phyloP scores from a whole-genome alignment of 208 protist genomes.

The Phytomonas francai region DNA sequence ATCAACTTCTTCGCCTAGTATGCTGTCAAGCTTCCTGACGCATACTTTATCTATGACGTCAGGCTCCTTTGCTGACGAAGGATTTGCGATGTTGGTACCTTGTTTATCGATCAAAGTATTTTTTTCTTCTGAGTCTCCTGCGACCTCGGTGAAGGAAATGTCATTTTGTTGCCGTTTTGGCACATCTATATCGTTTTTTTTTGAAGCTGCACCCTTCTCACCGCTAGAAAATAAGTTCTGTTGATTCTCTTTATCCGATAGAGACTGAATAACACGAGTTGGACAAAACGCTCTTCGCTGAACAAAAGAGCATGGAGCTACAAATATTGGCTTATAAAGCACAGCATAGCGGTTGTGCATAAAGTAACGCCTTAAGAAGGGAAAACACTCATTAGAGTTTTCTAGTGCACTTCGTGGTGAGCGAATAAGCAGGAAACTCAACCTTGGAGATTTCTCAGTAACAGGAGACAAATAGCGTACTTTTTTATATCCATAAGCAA shows the following conservation, averaged over 20 bases:
- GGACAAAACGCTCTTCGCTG: background rate
- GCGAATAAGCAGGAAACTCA: background rate
- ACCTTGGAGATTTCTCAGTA: background rate
- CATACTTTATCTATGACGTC: background rate
- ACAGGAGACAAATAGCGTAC: background rate
- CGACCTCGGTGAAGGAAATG: background rate
- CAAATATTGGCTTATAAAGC: background rate
- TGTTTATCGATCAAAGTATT: background rate
- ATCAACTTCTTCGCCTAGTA: background rate
- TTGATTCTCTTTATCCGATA: background rate
- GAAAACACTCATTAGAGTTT: background rate
- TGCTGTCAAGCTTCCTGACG: background rate
- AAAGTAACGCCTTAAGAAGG: background rate
- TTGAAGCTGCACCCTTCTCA: background rate
- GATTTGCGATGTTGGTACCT: background rate
- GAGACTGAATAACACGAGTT: background rate
- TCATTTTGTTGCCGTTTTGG: background rate
- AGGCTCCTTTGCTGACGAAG: background rate
- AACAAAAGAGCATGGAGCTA: background rate
- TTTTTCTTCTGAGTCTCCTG: background rate
- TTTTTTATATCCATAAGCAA: background rate
- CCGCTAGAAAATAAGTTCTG: background rate
- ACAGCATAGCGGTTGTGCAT: background rate
- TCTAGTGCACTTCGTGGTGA: background rate
- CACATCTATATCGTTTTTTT: background rate